Base-by-base conservation (phyloP, 768 basidiomycete genomes). In the Cystofilobasidium capitatum region DNA sequence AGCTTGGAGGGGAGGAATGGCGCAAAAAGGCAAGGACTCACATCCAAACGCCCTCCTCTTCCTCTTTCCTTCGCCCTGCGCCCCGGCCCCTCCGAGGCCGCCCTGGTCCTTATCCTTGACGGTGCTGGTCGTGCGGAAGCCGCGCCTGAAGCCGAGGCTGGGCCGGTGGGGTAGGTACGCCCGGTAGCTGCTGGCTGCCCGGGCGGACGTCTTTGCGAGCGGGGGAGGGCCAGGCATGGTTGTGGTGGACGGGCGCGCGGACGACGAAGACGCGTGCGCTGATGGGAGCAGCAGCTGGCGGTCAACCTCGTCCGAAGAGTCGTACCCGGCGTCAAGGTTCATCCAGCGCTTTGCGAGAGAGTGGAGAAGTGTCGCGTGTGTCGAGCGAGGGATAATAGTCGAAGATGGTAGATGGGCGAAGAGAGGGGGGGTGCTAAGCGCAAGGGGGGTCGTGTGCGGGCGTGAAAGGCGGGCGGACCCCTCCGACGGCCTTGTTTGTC, bases 11-110 rank as follows among this genome's bases (percentile, higher is more conserved):
- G 14, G 29, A 26, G 31, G 6, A 3, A 35, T 8, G 35, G 35
- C 59, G n/a, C 9, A 45, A 49, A 7, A 20, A 3, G 20, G n/a
- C 2, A n/a, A 17, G 0, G 35, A 66, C 66, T 58, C 57, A 63
- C 66, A 68, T 13, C 66, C 59, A 39, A 68, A 62, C 4, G 58
- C 66, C 17, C 66, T 45, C 24, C 66, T 39, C 57, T 62, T 68
- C 37, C 54, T 62, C 61, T 68, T 68, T 66, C 39, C n/a, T 16
- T 33, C 51, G 13, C 45, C 40, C 7, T 26, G 20, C 37, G 59
- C 47, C 37, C 35, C 36, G 26, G 36, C 22, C 31, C 58, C 24
- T 33, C 22, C n/a, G 24, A 61, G 55, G 45, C 29, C 22, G 31
- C 37, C 13, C 24, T 55, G 47, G 12, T 47, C 55, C 47, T 62